phyloP scores from a whole-genome alignment of 2,329 filamentous ascomycete species.

The Beauveria scarabaeidicola region DNA sequence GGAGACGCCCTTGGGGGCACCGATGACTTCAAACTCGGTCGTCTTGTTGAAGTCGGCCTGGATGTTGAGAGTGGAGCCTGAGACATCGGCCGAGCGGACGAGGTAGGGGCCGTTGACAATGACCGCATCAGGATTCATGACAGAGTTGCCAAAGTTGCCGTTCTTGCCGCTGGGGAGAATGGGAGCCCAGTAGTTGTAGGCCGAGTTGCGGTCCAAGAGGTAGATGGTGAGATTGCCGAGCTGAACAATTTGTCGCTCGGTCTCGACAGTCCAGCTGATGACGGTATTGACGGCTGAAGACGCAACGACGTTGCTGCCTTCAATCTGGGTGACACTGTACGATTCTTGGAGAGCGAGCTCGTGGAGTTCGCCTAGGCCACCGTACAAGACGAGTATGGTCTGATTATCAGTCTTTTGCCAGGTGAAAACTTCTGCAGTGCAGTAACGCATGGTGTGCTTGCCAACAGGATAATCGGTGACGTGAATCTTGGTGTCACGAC shows the following conservation, averaged over 20 bases:
- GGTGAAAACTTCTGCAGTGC: constrained; percentile 57
- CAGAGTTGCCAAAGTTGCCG: constrained; percentile 13
- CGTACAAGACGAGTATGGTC: constrained; percentile 53
- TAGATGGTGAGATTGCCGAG: constrained; percentile 2
- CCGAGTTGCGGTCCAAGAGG: constrained; percentile 43
- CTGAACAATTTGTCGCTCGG: background rate
- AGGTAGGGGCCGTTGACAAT: constrained; percentile 54
- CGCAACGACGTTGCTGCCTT: background rate
- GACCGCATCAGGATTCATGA: constrained; percentile 29
- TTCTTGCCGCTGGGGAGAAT: constrained; percentile 30
- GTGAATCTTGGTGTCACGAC: constrained; percentile 54
- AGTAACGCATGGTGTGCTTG: constrained; percentile 51
- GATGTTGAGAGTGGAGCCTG: constrained; percentile 47
- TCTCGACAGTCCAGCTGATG: constrained; percentile 4
- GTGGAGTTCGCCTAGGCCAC: constrained; percentile 48
- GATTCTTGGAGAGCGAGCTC: constrained; percentile 41
- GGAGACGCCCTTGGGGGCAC: constrained; percentile 41
- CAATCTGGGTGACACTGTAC: constrained; percentile 1
- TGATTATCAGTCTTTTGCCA: constrained; percentile 53
- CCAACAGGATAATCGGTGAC: constrained; percentile 56
- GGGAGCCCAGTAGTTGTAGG: constrained; percentile 56
- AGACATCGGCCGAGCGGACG: constrained; percentile 45
- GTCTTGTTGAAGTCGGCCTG: constrained; percentile 62
- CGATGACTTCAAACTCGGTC: constrained; percentile 55
- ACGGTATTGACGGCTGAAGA: background rate